Percentiles rank a stretch among this genome's conserved stretches.
Conservation (phyloP, 2,329 filamentous ascomycete species). For the Cladosporium sphaerospermum region DNA sequence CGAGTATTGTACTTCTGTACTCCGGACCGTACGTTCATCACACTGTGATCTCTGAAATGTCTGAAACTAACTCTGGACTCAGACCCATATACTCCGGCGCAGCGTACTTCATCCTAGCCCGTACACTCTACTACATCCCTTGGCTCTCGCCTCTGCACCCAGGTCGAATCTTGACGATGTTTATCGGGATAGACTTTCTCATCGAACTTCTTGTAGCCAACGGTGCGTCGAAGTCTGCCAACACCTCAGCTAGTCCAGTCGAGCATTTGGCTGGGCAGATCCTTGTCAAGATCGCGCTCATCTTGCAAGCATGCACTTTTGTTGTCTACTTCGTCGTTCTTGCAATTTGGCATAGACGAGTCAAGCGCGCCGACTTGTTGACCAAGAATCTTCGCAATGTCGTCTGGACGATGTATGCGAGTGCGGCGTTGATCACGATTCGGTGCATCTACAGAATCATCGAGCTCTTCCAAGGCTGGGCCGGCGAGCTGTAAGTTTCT, state of each 20-base stretch:
- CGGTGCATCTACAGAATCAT: conserved; percentile 49
- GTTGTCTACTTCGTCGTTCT: conserved; percentile 44
- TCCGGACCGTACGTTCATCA: conserved; percentile 36
- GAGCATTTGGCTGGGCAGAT: conserved; percentile 35
- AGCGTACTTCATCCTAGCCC: conserved; percentile 57
- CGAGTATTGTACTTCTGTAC: conserved; percentile 35
- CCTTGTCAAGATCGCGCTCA: conserved; percentile 45
- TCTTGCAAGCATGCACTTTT: conserved; percentile 47
- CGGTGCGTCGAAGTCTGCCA: conserved; percentile 43
- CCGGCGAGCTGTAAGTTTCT: conserved; percentile 13
- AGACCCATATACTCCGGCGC: conserved; percentile 49
- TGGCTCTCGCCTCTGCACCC: conserved; percentile 54
- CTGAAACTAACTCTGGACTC: background rate
- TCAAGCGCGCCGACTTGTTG: conserved; percentile 35
- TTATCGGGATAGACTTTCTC: conserved; percentile 47
- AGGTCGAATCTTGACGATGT: conserved; percentile 53
- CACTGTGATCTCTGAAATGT: background rate
- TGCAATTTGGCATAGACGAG: conserved; percentile 36
- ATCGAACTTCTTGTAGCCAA: conserved; percentile 49
- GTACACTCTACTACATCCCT: conserved; percentile 56
- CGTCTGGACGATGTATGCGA: conserved; percentile 43
- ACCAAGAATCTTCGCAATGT: conserved; percentile 39
- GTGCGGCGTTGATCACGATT: conserved; percentile 42
- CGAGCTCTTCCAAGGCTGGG: conserved; percentile 37
- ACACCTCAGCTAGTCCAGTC: conserved; percentile 32